Conservation (phyloP, 2,329 filamentous ascomycete genomes). For the Ascochyta koolunga region DNA sequence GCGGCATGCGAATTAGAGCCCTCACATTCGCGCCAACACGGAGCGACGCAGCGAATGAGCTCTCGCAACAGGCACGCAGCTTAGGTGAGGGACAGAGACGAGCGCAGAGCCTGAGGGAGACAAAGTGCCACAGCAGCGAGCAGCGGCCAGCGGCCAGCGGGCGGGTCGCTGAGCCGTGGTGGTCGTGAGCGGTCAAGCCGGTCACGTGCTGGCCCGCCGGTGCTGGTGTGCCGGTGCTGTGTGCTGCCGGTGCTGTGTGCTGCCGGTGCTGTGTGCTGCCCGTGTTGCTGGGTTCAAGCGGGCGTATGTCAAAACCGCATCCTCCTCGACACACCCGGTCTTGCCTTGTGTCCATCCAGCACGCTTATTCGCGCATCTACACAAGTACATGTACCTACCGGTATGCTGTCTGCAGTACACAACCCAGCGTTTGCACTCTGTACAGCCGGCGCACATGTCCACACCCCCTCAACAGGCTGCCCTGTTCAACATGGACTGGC, state of each 20-base stretch:
- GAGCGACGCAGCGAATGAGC: conserved; percentile 37
- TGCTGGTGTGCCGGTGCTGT: no score
- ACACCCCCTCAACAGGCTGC: background rate
- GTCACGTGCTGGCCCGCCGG: conserved; percentile 20
- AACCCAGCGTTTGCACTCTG: background rate
- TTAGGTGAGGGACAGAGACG: conserved; percentile 15
- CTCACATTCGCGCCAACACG: conserved; percentile 41
- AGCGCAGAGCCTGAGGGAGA: conserved; percentile 21
- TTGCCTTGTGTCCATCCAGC: conserved; percentile 17
- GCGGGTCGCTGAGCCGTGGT: conserved; percentile 27
- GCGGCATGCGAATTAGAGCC: conserved; percentile 42
- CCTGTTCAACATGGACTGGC: conserved; percentile 7
- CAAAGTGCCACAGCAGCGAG: conserved; percentile 28
- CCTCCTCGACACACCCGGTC: conserved; percentile 8
- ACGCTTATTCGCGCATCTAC: conserved; percentile 16
- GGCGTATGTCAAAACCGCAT: conserved; percentile 18
- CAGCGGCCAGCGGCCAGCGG: no score
- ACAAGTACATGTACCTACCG: background rate
- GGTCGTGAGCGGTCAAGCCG: conserved; percentile 19
- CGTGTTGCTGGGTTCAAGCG: conserved; percentile 7
- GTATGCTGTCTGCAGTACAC: background rate
- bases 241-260: no score
- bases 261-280: no score
- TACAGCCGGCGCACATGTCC: background rate
- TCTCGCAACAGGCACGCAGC: conserved; percentile 24